Evolutionary conservation across 208 protist genomes (phyloP).

Genomic region (Herpetomonas samuelpessoai): DNA sequence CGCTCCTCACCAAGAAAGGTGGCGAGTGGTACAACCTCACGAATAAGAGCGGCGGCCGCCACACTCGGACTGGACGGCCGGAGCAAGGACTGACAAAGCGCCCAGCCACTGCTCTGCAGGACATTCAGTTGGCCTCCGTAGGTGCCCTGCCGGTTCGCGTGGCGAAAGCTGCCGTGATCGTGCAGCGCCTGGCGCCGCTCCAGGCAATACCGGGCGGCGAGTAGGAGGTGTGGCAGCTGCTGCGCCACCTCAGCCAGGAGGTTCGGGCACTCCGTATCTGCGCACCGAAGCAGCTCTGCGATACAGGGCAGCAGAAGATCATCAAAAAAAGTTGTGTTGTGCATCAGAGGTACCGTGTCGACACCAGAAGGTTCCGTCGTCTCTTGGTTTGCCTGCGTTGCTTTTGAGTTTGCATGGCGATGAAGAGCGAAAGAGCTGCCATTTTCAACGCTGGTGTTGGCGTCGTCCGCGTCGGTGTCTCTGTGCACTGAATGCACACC

Average conservation of each 20-base stretch:
- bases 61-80: slow-evolving; percentile 20
- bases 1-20: slow-evolving; percentile 69
- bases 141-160: slow-evolving; percentile 7
- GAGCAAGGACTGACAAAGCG: slow-evolving; percentile 49
- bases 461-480: too few relatives aligned
- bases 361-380: too few relatives aligned
- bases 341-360: neutral
- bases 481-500: too few relatives aligned
- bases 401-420: too few relatives aligned
- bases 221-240: slow-evolving; percentile 58
- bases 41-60: slow-evolving; percentile 42
- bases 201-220: slow-evolving; percentile 41
- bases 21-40: slow-evolving; percentile 29
- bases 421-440: too few relatives aligned
- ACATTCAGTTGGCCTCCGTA: slow-evolving; percentile 38
- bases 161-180: slow-evolving; percentile 7
- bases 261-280: slow-evolving; percentile 8
- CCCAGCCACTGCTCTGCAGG: slow-evolving; percentile 62
- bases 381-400: too few relatives aligned
- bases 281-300: slow-evolving; percentile 20
- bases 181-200: slow-evolving; percentile 32
- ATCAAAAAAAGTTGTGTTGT: slow-evolving; percentile 37
- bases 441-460: too few relatives aligned
- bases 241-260: slow-evolving; percentile 60
- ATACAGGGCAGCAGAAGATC: slow-evolving; percentile 58